Percentiles rank a stretch among this genome's conserved stretches.
phyloP scores from a whole-genome alignment of 164 flowering plant genomes.

The Macadamia tetraphylla region DNA sequence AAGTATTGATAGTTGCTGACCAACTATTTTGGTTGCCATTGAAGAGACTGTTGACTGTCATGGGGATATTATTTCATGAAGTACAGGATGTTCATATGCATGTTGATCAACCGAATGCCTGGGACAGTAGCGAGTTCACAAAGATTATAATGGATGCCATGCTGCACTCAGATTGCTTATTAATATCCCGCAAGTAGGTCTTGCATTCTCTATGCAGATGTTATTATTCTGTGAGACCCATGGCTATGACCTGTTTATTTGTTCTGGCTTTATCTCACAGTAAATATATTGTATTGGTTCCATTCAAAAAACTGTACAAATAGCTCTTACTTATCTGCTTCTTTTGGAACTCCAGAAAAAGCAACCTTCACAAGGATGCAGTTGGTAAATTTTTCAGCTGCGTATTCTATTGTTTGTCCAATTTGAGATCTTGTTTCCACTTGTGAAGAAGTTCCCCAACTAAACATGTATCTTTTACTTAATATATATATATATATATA shows the following conservation, averaged over 20 bases:
- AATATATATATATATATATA: not conserved
- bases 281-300: not conserved
- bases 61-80: constrained; percentile 38
- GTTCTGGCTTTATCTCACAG: not conserved
- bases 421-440: no score
- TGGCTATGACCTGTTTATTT: not conserved
- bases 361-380: no score
- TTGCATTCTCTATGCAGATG: not conserved
- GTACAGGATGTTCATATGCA: constrained; percentile 11
- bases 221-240: not conserved
- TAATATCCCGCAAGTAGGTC: constrained; percentile 44
- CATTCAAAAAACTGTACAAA: not conserved
- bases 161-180: constrained; percentile 30
- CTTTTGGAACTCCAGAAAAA: no score
- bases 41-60: constrained; percentile 36
- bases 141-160: constrained; percentile 9
- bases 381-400: no score
- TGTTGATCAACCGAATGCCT: constrained; percentile 15
- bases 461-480: not conserved
- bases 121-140: constrained; percentile 4
- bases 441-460: no score
- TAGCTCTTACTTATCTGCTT: not conserved
- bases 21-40: constrained; percentile 46
- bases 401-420: no score
- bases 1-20: constrained; percentile 47